Evolutionary conservation across 345 rosid genomes (phyloP), one percentile per base, ranked within the genome.

Genomic region (Combretum micranthum): DNA sequence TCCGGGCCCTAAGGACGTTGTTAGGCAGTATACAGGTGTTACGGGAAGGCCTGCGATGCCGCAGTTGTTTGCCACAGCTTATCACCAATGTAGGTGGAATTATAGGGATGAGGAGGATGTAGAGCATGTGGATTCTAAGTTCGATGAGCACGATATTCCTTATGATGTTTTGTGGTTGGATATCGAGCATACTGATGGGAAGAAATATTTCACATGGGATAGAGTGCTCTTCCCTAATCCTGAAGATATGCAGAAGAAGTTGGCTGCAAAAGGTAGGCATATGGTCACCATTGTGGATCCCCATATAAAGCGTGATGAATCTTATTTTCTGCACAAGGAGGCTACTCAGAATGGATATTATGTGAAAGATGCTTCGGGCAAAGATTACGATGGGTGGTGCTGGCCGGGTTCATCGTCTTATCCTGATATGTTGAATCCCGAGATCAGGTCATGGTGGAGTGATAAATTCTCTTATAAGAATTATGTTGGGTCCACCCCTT

Each of bases 261-360:
- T 94, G 73, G 90, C 86, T 1, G 83, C 86, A 8, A 90, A 87
- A 73, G 99, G 99, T 17, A 79, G 99, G 70, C 94, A 75, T 59
- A 82, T 94, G 99, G 99, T 94, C 47, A 87, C 99, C 3, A 94
- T 94, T 64, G 95, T 94, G 57, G 99, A 94, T 73, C 99, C 99
- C 52, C 99, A 94, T 81, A 79, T 90, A 65, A 90, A 90, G 83
- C 75, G 99, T 68, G 99, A 94, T 65, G 88, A 82, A 14, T 79
- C 91, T 0, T 90, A 77, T 67, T 60, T 57, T 37, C 63, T 94
- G 79, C 99, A 94, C 67, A 85, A 87, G 72, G 90, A 87, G 67
- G 97, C 99, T 19, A 73, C 86, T 19, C 66, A 77, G 72, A 82
- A 78, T 69, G 96, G 99, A 18, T 70, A 87, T 69, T 94, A 94